Evolutionary conservation across 257 asterid genomes (phyloP), one percentile per base, ranked within the genome.

Genomic region (Voacanga thouarsii): DNA sequence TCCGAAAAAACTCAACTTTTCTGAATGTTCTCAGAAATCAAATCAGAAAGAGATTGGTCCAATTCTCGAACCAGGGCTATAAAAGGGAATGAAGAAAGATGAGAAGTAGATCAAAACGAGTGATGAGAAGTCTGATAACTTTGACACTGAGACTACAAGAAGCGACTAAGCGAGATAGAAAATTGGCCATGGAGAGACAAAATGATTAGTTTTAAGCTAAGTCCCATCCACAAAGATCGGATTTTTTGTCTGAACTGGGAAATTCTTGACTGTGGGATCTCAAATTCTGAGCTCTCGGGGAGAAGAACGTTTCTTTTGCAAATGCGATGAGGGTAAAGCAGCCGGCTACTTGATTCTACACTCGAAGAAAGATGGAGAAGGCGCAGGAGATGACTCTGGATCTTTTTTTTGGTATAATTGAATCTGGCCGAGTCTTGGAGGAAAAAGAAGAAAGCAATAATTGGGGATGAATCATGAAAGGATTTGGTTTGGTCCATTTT

Each of bases 11-110:
- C 24, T 26, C 45, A 30, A 41, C 6, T 41, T 55, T 45, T 68
- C 73, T 50, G 37, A 74, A 75, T 28, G 14, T 10, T 24, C 9
- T 3, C 50, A 28, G 41, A 37, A 77, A 55, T 26, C 9, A 41
- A 19, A 60, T 14, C 14, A 26, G 7, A 64, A 77, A 37, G 33
- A 37, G 26, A 15, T n/a, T 66, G 44, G 67, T 12, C 65, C 33
- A 30, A 19, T 28, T 19, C 9, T 41, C 23, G 3, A 4, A 26
- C 37, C 4, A 49, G 16, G 28, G 37, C 72, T 87, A 85, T 80
- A 86, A 88, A 16, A 86, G 92, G 73, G 90, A 82, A 79, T 89
- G 91, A 19, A 90, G 88, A 53, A 88, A 82, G 78, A 89, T 82
- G 78, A 88, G 93, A 63, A 88, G 81, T 51, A 88, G 89, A 60